These are phyloP conservation scores for Metschnikowia borealis DNA, from an alignment of 805 yeast species.

Conservation along the genomic window DNA sequence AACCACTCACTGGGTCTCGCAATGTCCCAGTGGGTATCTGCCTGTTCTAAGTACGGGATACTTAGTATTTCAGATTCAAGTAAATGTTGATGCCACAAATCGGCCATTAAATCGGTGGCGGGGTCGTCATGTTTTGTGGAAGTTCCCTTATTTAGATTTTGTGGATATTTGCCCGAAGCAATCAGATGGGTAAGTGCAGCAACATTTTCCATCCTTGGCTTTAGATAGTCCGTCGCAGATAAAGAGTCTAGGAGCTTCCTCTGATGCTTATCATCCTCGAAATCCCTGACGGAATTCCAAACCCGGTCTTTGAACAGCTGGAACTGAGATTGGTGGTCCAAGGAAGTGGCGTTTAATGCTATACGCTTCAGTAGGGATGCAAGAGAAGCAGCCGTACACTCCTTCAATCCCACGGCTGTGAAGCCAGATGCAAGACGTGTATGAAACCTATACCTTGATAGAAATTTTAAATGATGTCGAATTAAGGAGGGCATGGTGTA, in stretches of 20 bases:
- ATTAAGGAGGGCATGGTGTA: background rate
- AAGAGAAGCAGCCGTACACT: constrained; percentile 1
- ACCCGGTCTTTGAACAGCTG: background rate
- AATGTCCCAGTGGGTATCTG: constrained; percentile 15
- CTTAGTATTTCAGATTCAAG: constrained; percentile 5
- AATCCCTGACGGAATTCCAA: background rate
- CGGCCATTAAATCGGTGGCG: background rate
- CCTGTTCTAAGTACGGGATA: constrained; percentile 2
- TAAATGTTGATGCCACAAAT: constrained; percentile 8
- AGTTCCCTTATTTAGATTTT: background rate
- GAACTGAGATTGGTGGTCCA: background rate
- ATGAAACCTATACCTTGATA: background rate
- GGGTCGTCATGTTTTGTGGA: background rate
- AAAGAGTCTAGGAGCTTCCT: background rate
- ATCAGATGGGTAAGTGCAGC: constrained; percentile 8
- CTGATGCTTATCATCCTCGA: background rate
- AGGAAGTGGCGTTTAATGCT: background rate
- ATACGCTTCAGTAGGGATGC: background rate
- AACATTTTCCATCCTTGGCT: constrained; percentile 4
- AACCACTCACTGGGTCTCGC: constrained; percentile 56
- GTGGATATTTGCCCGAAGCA: constrained; percentile 6
- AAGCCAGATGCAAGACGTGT: background rate
- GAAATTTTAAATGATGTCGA: background rate
- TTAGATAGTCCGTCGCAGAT: constrained; percentile 8
- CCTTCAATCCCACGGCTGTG: background rate